Conservation (phyloP, 2,329 filamentous ascomycete species). For the Monascus ruber region DNA sequence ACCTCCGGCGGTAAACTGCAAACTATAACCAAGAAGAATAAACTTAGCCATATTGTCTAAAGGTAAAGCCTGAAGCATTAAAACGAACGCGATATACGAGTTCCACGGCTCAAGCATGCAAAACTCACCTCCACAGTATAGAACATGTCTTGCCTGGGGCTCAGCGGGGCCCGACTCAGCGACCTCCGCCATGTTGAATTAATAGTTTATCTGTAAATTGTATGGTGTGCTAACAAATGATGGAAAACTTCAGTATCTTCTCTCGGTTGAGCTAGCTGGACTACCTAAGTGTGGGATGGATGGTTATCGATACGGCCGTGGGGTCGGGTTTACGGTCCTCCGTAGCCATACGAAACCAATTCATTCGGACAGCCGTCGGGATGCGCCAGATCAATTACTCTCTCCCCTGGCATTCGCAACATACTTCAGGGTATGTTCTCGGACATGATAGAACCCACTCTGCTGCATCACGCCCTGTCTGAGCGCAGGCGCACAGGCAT, state of each 20-base stretch:
- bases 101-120: background rate
- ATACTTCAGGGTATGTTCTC: too few species aligned
- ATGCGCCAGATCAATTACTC: too few species aligned
- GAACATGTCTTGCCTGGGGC: slow-evolving; percentile 42
- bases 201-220: background rate
- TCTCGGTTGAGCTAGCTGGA: too few species aligned
- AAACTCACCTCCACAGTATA: slow-evolving; percentile 50
- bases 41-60: background rate
- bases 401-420: too few species aligned
- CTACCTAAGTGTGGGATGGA: too few species aligned
- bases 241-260: too few species aligned
- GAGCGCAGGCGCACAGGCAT: too few species aligned
- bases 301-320: background rate
- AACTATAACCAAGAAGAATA: slow-evolving; percentile 31
- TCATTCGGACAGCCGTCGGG: too few species aligned
- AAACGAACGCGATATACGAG: too few species aligned
- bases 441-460: too few species aligned
- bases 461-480: too few species aligned
- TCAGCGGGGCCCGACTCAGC: slow-evolving; percentile 24
- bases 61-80: background rate
- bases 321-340: background rate
- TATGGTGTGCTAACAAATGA: background rate
- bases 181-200: slow-evolving; percentile 21
- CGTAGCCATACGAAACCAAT: background rate
- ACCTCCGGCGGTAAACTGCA: slow-evolving; percentile 58